Evolutionary conservation across 306 rosid species (phyloP), one percentile per base, ranked within the genome.

Genomic region (Fagus sylvatica): DNA sequence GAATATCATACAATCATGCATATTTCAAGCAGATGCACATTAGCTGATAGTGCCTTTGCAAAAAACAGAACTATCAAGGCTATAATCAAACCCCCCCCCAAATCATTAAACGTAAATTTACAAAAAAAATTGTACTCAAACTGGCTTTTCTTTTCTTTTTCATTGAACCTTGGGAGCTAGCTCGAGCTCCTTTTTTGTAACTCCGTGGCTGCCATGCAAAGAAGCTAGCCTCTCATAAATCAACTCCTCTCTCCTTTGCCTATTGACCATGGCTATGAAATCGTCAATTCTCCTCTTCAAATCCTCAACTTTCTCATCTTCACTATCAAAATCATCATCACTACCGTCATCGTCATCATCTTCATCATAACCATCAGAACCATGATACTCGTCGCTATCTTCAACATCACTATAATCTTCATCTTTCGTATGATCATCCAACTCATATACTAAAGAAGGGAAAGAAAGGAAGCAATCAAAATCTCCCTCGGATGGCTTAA

Each of bases 201-300:
- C 46, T 56, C 62, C 28, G 30, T 56, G 4, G 62, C 4, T n/a
- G 62, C 32, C n/a, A 53, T 16, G 4, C 5, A 53, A 43, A 17
- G 12, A 59, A 55, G 17, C 62, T 56, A 22, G 16, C 15, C 42
- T 69, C 65, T 79, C 84, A 36, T 11, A 3, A 51, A 53, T 39
- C 53, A 69, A 15, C 64, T 82, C 88, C 74, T 82, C 84, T 56
- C 77, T 79, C 84, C 89, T 61, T 74, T 65, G 80, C 19, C 12
- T 46, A 53, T 76, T 66, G 53, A 67, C 60, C 74, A 28, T 74
- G 61, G 80, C 78, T 6, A 85, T 85, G 84, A 82, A 82, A 9
- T 82, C 83, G 33, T 85, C 81, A 49, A 36, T 37, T 49, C 82
- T 85, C 75, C 62, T 73, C 70, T 62, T n/a, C 62, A 79, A 64